Evolutionary conservation across 176 grass and related monocot species (phyloP), one percentile per base, ranked within the genome.

Genomic region (Triticum urartu): DNA sequence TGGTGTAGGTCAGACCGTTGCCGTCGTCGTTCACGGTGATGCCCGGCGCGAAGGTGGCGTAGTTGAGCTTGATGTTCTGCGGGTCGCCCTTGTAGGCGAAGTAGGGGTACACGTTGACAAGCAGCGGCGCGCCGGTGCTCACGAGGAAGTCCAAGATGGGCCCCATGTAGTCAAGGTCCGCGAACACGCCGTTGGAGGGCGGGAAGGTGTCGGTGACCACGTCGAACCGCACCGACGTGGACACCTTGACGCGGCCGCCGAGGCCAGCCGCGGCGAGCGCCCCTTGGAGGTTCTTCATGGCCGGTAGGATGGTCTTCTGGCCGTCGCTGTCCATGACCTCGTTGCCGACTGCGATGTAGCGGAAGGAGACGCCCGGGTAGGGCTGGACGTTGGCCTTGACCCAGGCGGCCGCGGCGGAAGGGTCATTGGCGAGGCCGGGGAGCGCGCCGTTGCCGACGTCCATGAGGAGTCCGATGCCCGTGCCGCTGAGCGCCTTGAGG

Each of bases 61-160:
- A 95, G n/a, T 60, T 12, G 15, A 91, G 39, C 0, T 38, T 13
- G 63, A 94, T 87, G 12, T 38, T 1, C 0, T 4, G 18, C 5
- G 12, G 21, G 40, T 69, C 47, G 24, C 30, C 54, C 2, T 14
- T 86, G 77, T 91, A 93, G 13, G 81, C 81, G 84, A 97, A 90
- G 85, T 97, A 97, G 0, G 95, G 89, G 70, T 94, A 97, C 59
- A 94, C 81, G 82, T 97, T 97, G n/a, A 74, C 83, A 3, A 97
- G 84, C 4, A 97, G 75, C 1, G 92, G 92, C 4, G 91, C 84
- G 40, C 77, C 89, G 0, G 69, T 93, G 30, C 32, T 34, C 4
- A 8, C 80, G 0, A 97, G 56, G 79, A 75, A 93, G 22, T 80
- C 38, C 4, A 68, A 72, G 11, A 94, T 80, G 5, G 77, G 22